Percentiles rank a stretch among this genome's conserved stretches.
phyloP scores from a whole-genome alignment of 306 rosid genomes.

The Benincasa hispida region DNA sequence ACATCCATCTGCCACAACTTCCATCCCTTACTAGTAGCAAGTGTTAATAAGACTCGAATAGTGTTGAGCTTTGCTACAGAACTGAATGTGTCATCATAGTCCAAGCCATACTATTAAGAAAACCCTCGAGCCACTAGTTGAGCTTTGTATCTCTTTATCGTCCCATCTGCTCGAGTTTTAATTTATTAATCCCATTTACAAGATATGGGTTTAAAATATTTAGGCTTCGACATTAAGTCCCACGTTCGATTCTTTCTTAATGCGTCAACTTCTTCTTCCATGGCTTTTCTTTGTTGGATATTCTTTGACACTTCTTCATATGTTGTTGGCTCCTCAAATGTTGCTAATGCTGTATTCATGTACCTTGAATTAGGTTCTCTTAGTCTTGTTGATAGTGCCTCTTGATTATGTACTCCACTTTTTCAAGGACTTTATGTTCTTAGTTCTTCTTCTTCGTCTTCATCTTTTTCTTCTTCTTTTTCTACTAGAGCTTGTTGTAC shows the following conservation, averaged over 20 bases:
- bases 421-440: not conserved
- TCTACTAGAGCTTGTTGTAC: not conserved
- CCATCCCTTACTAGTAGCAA: not conserved
- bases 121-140: not conserved
- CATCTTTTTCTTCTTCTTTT: too few species aligned
- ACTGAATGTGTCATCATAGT: constrained; percentile 1
- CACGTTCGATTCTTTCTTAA: not conserved
- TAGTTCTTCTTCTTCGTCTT: too few species aligned
- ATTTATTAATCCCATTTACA: not conserved
- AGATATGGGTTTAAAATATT: not conserved
- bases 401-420: not conserved
- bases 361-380: not conserved
- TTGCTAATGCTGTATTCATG: not conserved
- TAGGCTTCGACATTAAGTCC: not conserved
- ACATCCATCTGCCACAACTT: too few species aligned
- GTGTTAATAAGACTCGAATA: too few species aligned
- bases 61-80: too few species aligned
- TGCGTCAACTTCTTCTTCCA: not conserved
- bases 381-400: too few species aligned
- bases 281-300: not conserved
- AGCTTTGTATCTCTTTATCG: not conserved
- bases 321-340: not conserved
- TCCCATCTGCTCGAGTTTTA: not conserved
- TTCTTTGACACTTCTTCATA: not conserved
- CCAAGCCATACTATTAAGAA: not conserved